Base-by-base conservation (phyloP, 495 filamentous ascomycete genomes). In the Neurospora africana region DNA sequence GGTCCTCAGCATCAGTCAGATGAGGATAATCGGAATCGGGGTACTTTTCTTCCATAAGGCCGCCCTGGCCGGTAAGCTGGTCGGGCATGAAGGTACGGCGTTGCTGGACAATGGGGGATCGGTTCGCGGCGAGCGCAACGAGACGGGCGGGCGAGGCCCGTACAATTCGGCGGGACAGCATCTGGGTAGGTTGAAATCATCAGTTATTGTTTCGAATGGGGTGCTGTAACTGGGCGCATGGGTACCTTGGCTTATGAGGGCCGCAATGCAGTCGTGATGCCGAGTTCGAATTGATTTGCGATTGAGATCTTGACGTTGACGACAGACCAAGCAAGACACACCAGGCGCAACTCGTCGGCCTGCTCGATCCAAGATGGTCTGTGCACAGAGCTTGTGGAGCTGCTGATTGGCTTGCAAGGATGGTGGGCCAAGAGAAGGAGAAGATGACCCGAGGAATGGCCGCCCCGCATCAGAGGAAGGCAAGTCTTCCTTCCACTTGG, bases 1-100 rank as follows among this genome's bases (percentile, higher is more conserved):
- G 93, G 78, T 97, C 93, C 70, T 93, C 88, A 47, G 87, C 81
- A 53, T 91, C 89, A 65, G 83, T 87, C 76, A 91, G 84, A 58
- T 82, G 86, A 77, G 90, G 84, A 38, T 82, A 82, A 68, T 78
- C 77, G 30, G 74, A 74, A 13, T 80, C 80, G 81, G 83, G 80
- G 80, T 82, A 84, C 82, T 87, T 79, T 83, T 84, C 79, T 0
- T 85, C 88, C 70, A 86, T 79, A 65, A 83, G 70, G 36, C 73
- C 75, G 15, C 53, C 53, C 17, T 40, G 75, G 75, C 77, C 76
- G 75, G 77, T 81, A 69, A 84, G 76, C 68, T 82, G 79, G 2
- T 80, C 77, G 70, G 85, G 86, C 71, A 86, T 70, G 78, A 84
- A 83, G 70, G 79, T 83, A 33, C 53, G 53, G 76, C 86, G 83